phyloP scores from a whole-genome alignment of 2,329 filamentous ascomycete genomes.

The Sclerotinia spermophila region DNA sequence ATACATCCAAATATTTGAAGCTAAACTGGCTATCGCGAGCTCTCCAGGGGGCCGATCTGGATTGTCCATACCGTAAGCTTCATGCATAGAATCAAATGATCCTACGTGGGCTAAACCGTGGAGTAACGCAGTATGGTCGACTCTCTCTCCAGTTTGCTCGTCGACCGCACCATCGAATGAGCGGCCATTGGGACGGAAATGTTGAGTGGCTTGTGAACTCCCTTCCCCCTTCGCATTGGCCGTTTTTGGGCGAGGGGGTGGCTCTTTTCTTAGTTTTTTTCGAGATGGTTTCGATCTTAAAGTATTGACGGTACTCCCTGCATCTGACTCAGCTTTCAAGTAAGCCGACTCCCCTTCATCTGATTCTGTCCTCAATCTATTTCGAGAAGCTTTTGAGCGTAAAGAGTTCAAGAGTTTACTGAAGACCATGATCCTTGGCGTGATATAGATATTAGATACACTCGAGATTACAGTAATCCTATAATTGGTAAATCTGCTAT shows the following conservation, averaged over 20 bases:
- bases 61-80: slow-evolving; percentile 13
- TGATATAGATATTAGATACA: neutral
- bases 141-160: slow-evolving; percentile 35
- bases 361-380: slow-evolving; percentile 4
- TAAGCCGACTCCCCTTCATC: slow-evolving; percentile 2
- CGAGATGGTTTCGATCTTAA: slow-evolving; percentile 12
- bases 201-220: neutral
- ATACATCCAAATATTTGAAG: slow-evolving; percentile 44
- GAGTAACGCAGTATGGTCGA: slow-evolving; percentile 35
- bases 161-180: slow-evolving; percentile 21
- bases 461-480: neutral
- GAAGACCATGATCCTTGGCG: slow-evolving; percentile 7
- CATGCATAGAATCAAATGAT: slow-evolving; percentile 30
- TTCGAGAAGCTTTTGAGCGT: slow-evolving; percentile 10
- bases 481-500: neutral
- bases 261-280: slow-evolving; percentile 17
- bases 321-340: slow-evolving; percentile 11
- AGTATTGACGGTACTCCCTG: slow-evolving; percentile 1
- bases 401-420: slow-evolving; percentile 12
- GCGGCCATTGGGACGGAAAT: neutral
- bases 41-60: slow-evolving; percentile 38
- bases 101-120: slow-evolving; percentile 35
- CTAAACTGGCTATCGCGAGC: slow-evolving; percentile 43
- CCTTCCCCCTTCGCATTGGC: neutral
- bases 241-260: neutral